A percentile compares a stretch with the other conserved stretches of the same genome.
These are phyloP conservation scores for Aspergillus calidoustus DNA, from an alignment of 2,329 filamentous ascomycete genomes.

Conservation along the genomic window DNA sequence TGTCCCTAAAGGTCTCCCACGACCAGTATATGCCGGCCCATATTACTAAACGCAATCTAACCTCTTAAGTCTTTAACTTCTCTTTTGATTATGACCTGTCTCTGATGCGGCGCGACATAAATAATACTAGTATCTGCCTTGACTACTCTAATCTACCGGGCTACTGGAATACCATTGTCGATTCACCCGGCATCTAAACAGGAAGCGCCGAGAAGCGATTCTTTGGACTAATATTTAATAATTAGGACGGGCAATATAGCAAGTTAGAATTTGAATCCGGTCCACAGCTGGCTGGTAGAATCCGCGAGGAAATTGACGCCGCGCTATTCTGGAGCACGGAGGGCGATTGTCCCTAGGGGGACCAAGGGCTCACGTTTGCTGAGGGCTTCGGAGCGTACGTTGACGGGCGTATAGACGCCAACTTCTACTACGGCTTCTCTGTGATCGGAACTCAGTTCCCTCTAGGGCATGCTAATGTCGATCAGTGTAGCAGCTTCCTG, in stretches of 20 bases:
- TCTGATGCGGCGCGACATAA: constrained; percentile 5
- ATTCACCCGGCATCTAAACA: not conserved
- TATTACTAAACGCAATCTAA: constrained; percentile 1
- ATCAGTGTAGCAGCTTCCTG: not conserved
- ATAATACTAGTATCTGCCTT: constrained; percentile 3
- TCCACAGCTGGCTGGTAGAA: not conserved
- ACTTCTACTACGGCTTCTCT: not conserved
- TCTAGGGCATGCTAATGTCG: no score
- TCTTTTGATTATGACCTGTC: not conserved
- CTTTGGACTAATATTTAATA: no score
- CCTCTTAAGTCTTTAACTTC: constrained; percentile 5
- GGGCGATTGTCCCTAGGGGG: constrained; percentile 1
- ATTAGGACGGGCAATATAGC: not conserved
- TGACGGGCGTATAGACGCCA: not conserved
- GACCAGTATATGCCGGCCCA: not conserved
- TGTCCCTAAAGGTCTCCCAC: not conserved
- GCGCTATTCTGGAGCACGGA: not conserved
- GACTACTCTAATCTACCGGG: constrained; percentile 4
- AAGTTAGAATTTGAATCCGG: not conserved
- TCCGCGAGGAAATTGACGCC: not conserved
- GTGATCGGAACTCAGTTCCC: not conserved
- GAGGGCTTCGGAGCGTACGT: constrained; percentile 2
- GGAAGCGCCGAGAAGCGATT: not conserved
- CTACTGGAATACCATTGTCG: not conserved
- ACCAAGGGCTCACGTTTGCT: no score